Base-by-base conservation (phyloP, 2,329 filamentous ascomycete species). In the Epicoccum sorghinum region DNA sequence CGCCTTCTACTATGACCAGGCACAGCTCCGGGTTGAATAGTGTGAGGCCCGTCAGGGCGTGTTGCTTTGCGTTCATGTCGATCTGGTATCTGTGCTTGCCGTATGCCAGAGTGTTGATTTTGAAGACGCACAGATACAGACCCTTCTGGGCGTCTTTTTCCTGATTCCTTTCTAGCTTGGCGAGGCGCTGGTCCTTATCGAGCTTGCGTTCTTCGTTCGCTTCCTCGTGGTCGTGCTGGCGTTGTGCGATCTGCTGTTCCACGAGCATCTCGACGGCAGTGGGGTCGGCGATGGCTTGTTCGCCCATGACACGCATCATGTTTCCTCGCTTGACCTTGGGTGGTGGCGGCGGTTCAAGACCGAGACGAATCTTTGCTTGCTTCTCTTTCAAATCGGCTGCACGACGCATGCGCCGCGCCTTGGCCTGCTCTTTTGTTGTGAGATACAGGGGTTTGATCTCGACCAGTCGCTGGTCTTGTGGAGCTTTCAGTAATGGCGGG, bases 261-360 rank as follows among this genome's bases (percentile, higher is more conserved):
- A 99, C 95, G 23, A 91, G 87, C 45, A 92, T 91, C 77, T 99
- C 95, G 40, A 99, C 95, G 4, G 95, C 95, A 0, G 96, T 99
- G 6, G 95, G 95, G 76, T 99, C 95, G 71, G 96, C 96, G 62
- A 99, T 93, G 14, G 88, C 88, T 75, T 91, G 89, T 71, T 97
- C 91, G 59, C 95, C 95, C 51, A 97, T 82, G 27, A 99, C 95
- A 53, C 93, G 89, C 95, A 99, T 99, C 71, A 99, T 84, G 74
- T 99, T 99, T 53, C 89, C 90, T 76, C 96, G 96, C 78, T 97
- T 98, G 64, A 99, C 91, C 77, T 98, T 99, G 9, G 95, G 93
- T 24, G 93, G 89, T 25, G 93, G 92, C 18, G 93, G 91, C 3
- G 93, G 91, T 56, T 93, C 89, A 12, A 99, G 82, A 18, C 95